Evolutionary conservation across 345 rosid species (phyloP), one percentile per base, ranked within the genome.

Genomic region (Streptanthus diversifolius): DNA sequence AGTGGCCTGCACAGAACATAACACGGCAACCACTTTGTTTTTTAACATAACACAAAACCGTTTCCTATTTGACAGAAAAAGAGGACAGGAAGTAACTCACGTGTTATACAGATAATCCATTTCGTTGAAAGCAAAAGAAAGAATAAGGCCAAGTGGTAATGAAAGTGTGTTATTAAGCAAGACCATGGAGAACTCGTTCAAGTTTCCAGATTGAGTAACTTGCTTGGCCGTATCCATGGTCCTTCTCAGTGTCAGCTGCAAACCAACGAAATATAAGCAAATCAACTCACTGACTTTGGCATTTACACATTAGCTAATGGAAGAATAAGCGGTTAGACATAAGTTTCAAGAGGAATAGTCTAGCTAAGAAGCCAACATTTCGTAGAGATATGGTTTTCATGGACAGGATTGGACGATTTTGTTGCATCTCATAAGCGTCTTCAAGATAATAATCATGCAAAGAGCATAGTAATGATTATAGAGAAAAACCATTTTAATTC

Each of bases 161-260:
- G 99, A 95, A 66, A 95, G 96, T 15, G 88, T 82, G 80, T 95
- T 95, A 72, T 95, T 95, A 45, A 95, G 96, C 79, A 95, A 78
- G 82, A 95, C 98, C 99, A 95, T 95, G 5, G 99, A 87, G 79
- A 95, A 90, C 78, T 95, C 99, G 30, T 91, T 91, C 81, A 95
- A 84, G 80, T 85, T 88, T 74, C 99, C 99, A 41, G 96, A 88
- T 79, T 79, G 87, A 4, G 98, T 90, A 66, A 82, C 87, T 72
- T 84, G 96, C 88, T 95, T 95, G 22, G 99, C 97, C 1, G 98
- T 88, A 80, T 95, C 99, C 99, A 95, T 95, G 68, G 90, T 88
- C 83, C 85, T 87, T 51, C 97, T 95, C 55, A 90, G 80, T 44
- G 96, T 95, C 75, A 95, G 81, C 99, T 95, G 85, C 86, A 85